These are phyloP conservation scores for Lactarius indigo DNA, from an alignment of 768 basidiomycete species.

Conservation along the genomic window DNA sequence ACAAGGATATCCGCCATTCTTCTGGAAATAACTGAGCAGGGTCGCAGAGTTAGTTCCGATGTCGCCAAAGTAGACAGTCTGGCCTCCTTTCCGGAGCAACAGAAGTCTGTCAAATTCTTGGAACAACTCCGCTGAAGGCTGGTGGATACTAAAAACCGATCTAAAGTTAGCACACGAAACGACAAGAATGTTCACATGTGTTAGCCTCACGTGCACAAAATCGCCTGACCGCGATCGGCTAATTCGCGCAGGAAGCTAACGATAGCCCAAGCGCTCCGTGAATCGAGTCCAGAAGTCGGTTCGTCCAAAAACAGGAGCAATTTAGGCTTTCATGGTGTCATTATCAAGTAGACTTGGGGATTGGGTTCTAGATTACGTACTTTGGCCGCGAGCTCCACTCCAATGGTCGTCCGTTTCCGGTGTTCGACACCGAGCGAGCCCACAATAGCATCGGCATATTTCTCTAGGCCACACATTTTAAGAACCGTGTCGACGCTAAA, in stretches of 20 bases:
- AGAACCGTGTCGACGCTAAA: slow-evolving; percentile 53
- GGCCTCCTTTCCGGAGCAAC: slow-evolving; percentile 72
- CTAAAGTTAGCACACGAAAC: not conserved
- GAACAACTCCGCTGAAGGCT: slow-evolving; percentile 84
- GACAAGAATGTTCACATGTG: not conserved
- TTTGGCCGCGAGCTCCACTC: slow-evolving; percentile 83
- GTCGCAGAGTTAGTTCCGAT: slow-evolving; percentile 71
- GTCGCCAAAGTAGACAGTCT: slow-evolving; percentile 87
- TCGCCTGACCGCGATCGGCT: slow-evolving; percentile 79
- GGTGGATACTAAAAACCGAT: slow-evolving; percentile 34
- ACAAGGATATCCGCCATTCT: slow-evolving; percentile 62
- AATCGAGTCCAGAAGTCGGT: slow-evolving; percentile 83
- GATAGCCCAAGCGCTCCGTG: slow-evolving; percentile 84
- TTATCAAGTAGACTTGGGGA: not conserved
- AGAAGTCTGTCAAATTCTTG: slow-evolving; percentile 78
- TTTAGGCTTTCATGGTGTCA: slow-evolving; percentile 47
- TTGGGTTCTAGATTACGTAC: slow-evolving; percentile 11
- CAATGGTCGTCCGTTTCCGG: slow-evolving; percentile 81
- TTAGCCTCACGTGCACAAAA: slow-evolving; percentile 71
- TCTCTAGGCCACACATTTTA: slow-evolving; percentile 61
- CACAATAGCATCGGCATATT: slow-evolving; percentile 63
- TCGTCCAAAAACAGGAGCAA: slow-evolving; percentile 85
- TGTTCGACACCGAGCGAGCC: slow-evolving; percentile 67
- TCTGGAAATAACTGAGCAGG: slow-evolving; percentile 72
- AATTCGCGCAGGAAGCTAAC: slow-evolving; percentile 70